These are phyloP conservation scores for Rehmannia glutinosa DNA, from an alignment of 257 asterid genomes.

Conservation along the genomic window DNA sequence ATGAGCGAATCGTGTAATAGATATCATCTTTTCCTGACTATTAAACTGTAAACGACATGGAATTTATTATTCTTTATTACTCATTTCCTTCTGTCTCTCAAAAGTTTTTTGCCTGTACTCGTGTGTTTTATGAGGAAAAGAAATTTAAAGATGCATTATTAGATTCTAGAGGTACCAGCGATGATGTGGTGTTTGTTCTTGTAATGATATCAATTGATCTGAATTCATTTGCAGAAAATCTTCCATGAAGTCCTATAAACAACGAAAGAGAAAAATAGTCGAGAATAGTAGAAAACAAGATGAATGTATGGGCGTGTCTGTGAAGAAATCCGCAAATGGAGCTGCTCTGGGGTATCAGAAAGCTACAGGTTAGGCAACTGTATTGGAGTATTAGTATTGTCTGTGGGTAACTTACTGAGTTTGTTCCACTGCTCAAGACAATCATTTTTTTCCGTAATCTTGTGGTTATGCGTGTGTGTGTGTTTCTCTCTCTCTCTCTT, in stretches of 20 bases:
- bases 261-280: slow-evolving; percentile 34
- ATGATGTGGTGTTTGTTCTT: neutral
- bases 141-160: neutral
- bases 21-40: neutral
- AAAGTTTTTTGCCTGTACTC: neutral
- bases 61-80: neutral
- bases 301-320: slow-evolving; percentile 11
- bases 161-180: neutral
- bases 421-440: neutral
- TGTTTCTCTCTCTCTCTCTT: too few species aligned
- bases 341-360: slow-evolving; percentile 19
- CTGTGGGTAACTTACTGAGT: neutral
- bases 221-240: slow-evolving; percentile 20
- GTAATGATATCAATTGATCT: neutral
- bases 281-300: slow-evolving; percentile 29
- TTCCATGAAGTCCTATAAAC: slow-evolving; percentile 36
- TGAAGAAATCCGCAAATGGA: slow-evolving; percentile 34
- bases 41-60: neutral
- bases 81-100: neutral
- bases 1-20: neutral
- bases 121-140: neutral
- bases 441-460: neutral
- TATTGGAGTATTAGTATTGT: neutral
- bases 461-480: neutral
- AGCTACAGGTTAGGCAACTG: slow-evolving; percentile 31